Conservation (phyloP, 352 stramenopile genomes). For the Pythium phragmiticola region DNA sequence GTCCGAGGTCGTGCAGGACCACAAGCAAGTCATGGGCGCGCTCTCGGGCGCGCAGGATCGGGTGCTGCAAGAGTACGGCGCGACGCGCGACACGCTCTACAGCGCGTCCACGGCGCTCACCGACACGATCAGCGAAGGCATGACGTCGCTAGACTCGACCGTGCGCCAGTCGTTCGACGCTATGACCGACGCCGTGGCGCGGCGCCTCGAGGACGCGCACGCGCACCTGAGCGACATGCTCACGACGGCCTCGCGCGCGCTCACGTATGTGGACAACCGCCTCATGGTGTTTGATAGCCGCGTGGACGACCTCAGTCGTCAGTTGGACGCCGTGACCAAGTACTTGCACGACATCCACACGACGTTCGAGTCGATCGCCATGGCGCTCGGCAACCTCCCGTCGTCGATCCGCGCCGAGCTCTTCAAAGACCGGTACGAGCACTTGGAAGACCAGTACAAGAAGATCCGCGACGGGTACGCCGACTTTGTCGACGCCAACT, state of each 20-base stretch:
- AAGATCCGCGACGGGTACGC: conserved; percentile 4
- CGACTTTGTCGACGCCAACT: conserved; percentile 2
- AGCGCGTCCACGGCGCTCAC: neutral
- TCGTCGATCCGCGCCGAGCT: neutral
- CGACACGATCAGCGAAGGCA: conserved; percentile 1
- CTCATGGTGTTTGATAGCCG: neutral
- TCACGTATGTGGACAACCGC: neutral
- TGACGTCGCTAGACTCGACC: neutral
- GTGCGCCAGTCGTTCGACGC: conserved; percentile 5
- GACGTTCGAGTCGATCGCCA: conserved; percentile 2
- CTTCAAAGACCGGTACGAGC: conserved; percentile 5
- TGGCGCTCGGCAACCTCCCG: neutral
- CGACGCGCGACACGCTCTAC: neutral
- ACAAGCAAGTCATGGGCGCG: conserved; percentile 3
- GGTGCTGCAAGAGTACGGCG: neutral
- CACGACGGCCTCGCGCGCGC: neutral
- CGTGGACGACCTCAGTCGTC: neutral
- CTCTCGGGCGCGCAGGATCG: neutral
- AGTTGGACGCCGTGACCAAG: neutral
- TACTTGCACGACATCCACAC: conserved; percentile 3
- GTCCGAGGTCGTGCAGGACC: neutral
- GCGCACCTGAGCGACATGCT: conserved; percentile 1
- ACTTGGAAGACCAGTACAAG: conserved; percentile 3
- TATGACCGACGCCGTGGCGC: neutral
- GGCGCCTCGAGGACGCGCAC: conserved; percentile 3